Conservation (phyloP, 2,329 filamentous ascomycete genomes). For the Graphilbum sp. region DNA sequence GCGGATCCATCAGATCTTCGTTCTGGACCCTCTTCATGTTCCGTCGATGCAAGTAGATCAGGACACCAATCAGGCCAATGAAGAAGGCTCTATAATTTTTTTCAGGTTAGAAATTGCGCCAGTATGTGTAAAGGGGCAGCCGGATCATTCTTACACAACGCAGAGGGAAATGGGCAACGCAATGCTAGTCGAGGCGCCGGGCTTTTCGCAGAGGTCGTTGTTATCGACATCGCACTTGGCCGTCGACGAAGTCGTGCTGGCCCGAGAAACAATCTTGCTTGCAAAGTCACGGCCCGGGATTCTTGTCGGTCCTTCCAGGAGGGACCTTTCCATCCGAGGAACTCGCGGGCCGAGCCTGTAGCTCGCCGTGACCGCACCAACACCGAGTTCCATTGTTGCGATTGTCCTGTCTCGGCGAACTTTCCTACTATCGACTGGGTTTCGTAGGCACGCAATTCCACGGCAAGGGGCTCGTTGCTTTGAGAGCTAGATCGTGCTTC, state of each 20-base stretch:
- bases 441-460: no score
- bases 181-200: constrained; percentile 34
- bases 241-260: constrained; percentile 8
- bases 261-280: constrained; percentile 9
- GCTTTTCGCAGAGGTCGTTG: constrained; percentile 41
- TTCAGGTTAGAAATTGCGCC: neutral
- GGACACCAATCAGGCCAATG: constrained; percentile 43
- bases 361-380: constrained; percentile 4
- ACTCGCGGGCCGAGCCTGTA: constrained; percentile 14
- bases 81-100: constrained; percentile 53
- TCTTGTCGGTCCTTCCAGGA: constrained; percentile 8
- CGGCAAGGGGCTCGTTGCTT: no score
- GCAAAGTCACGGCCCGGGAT: constrained; percentile 8
- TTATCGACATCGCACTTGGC: constrained; percentile 7
- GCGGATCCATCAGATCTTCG: constrained; percentile 75
- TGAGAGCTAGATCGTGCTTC: no score
- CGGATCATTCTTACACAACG: constrained; percentile 48
- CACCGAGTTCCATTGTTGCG: constrained; percentile 8
- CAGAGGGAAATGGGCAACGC: constrained; percentile 53
- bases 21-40: constrained; percentile 52
- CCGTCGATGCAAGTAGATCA: constrained; percentile 66
- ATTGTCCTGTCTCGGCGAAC: no score
- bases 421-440: no score
- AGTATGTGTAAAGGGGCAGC: no score
- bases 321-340: constrained; percentile 3